These are phyloP conservation scores for Ramaria rubella DNA, from an alignment of 768 basidiomycete species.

Conservation along the genomic window DNA sequence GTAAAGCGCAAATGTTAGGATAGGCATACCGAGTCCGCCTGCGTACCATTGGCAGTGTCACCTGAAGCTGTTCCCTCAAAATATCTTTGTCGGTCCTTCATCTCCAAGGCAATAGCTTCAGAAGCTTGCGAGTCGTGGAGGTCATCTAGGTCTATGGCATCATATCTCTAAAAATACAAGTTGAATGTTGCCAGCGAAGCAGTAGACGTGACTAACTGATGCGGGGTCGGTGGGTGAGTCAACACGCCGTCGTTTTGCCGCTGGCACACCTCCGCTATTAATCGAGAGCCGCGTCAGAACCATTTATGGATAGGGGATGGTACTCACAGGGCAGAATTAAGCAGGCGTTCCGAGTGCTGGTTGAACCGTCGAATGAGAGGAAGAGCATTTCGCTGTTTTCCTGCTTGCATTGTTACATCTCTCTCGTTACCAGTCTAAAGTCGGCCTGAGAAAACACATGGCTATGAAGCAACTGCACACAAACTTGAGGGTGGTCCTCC, in stretches of 20 bases:
- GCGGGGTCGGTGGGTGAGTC: conserved; percentile 20
- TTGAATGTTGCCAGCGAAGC: not conserved
- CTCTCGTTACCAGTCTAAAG: conserved; percentile 77
- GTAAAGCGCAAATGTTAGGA: not conserved
- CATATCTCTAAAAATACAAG: conserved; percentile 26
- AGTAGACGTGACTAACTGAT: not conserved
- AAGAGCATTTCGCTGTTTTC: conserved; percentile 77
- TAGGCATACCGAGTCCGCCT: conserved; percentile 19
- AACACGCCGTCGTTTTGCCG: conserved; percentile 55
- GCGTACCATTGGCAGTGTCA: conserved; percentile 14
- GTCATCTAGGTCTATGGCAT: conserved; percentile 75
- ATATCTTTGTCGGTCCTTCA: conserved; percentile 79
- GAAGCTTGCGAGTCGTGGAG: conserved; percentile 63
- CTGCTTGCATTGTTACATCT: conserved; percentile 95
- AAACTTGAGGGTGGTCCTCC: conserved; percentile 87
- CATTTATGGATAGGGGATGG: not conserved
- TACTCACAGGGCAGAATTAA: conserved; percentile 72
- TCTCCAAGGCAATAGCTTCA: conserved; percentile 71
- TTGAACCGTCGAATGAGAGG: conserved; percentile 97
- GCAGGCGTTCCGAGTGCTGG: conserved; percentile 86
- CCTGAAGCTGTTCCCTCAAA: conserved; percentile 56
- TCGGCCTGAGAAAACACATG: not conserved
- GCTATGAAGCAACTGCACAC: not conserved
- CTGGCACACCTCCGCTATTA: conserved; percentile 46
- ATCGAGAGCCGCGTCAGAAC: not conserved